phyloP scores from a whole-genome alignment of 2,329 filamentous ascomycete genomes.

The Penicillium sp. region DNA sequence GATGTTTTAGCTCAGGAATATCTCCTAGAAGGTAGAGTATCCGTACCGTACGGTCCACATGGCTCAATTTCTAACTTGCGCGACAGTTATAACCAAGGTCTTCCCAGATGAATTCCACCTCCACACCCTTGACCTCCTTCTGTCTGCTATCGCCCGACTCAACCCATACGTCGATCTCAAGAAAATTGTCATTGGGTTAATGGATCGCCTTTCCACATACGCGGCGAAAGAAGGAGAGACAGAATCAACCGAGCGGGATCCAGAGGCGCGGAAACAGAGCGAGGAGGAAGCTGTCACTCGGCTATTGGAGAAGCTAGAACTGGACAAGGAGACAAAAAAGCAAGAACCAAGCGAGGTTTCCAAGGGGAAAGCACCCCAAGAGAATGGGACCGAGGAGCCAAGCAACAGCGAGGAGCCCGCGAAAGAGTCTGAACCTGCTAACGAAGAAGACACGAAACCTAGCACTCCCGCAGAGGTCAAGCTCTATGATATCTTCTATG shows the following conservation, averaged over 20 bases:
- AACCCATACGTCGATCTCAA: constrained; percentile 98
- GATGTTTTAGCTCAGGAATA: constrained; percentile 98
- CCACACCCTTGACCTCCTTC: constrained; percentile 91
- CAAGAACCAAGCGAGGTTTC: constrained; percentile 38
- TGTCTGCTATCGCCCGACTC: constrained; percentile 86
- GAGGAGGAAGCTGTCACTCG: constrained; percentile 82
- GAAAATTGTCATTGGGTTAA: constrained; percentile 93
- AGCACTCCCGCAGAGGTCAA: constrained; percentile 65
- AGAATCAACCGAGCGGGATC: constrained; percentile 63
- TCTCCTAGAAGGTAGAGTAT: constrained; percentile 69
- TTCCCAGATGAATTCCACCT: constrained; percentile 99
- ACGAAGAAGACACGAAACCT: constrained; percentile 39
- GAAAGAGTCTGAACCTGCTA: constrained; percentile 34
- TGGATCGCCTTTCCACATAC: constrained; percentile 94
- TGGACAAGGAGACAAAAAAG: constrained; percentile 61
- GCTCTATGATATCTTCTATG: constrained; percentile 96
- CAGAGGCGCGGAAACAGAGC: constrained; percentile 70
- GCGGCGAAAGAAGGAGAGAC: constrained; percentile 74
- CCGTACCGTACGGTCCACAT: background rate
- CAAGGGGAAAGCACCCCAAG: constrained; percentile 30
- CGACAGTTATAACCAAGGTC: constrained; percentile 87
- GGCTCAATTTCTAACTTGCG: constrained; percentile 25
- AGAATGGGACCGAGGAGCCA: constrained; percentile 40
- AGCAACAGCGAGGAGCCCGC: constrained; percentile 21
- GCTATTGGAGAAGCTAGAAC: constrained; percentile 73